Conservation (phyloP, 2,329 filamentous ascomycete species). For the Dothideomycetes sp. region DNA sequence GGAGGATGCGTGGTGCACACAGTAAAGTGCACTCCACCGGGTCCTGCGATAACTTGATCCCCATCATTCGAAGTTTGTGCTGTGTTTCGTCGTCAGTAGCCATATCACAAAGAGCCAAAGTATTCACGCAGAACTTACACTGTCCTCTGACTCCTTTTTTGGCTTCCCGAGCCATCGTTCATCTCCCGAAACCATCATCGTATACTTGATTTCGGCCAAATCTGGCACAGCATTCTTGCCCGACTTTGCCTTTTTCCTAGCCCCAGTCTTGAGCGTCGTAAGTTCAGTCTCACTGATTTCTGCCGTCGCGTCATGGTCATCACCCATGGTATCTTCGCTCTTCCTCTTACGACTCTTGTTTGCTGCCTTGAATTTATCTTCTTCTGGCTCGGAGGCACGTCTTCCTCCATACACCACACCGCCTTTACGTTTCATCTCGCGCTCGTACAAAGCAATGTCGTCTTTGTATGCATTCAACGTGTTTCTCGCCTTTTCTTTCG, state of each 20-base stretch:
- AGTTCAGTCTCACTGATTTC: conserved; percentile 36
- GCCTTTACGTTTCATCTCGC: conserved; percentile 76
- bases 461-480: conserved; percentile 67
- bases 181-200: conserved; percentile 76
- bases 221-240: conserved; percentile 34
- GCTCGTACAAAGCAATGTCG: conserved; percentile 85
- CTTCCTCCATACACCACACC: conserved; percentile 53
- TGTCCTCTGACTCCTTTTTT: conserved; percentile 68
- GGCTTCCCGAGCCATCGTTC: conserved; percentile 67
- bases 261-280: conserved; percentile 32
- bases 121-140: conserved; percentile 46
- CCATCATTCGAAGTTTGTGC: conserved; percentile 73
- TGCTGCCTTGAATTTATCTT: conserved; percentile 17
- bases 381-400: conserved; percentile 35
- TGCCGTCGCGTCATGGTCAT: conserved; percentile 29
- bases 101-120: neutral
- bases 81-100: conserved; percentile 28
- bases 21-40: conserved; percentile 72
- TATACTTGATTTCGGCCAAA: conserved; percentile 57
- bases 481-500: conserved; percentile 75
- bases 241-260: conserved; percentile 38
- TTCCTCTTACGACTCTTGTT: conserved; percentile 22
- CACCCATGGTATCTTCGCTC: conserved; percentile 30
- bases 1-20: conserved; percentile 74
- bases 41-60: conserved; percentile 72